Percentiles rank a stretch among this genome's conserved stretches.
phyloP scores from a whole-genome alignment of 1,284 basidiomycete species.

The Pseudomicrostroma phylloplanum region DNA sequence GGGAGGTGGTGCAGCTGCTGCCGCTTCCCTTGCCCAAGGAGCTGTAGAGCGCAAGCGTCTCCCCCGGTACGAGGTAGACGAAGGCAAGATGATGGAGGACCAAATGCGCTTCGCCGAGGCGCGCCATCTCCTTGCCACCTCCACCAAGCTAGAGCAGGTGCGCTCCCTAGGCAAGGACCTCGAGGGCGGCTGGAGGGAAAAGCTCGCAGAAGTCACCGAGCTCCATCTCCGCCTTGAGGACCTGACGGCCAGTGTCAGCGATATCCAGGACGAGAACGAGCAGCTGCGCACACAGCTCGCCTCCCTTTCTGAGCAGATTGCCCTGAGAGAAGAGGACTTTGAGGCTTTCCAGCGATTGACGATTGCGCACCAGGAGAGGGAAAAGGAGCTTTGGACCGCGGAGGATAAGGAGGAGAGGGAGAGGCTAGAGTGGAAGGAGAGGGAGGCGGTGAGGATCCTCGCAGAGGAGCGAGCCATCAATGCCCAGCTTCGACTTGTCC shows the following conservation, averaged over 20 bases:
- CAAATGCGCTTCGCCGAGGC: conserved; percentile 8
- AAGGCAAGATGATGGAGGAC: conserved; percentile 8
- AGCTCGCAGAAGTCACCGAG: conserved; percentile 5
- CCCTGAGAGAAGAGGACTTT: background rate
- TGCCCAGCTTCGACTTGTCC: background rate
- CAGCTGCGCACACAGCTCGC: conserved; percentile 1
- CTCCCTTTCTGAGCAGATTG: conserved; percentile 4
- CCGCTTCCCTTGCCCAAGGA: background rate
- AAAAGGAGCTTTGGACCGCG: background rate
- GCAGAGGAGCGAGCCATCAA: conserved; percentile 4
- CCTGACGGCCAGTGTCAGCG: background rate
- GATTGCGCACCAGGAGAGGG: conserved; percentile 3
- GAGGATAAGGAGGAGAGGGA: background rate
- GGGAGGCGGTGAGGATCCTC: background rate
- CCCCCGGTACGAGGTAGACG: background rate
- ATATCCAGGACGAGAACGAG: conserved; percentile 1
- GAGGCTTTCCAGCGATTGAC: conserved; percentile 6
- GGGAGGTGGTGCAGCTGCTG: background rate
- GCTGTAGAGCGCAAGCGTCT: background rate
- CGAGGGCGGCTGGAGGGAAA: conserved; percentile 2
- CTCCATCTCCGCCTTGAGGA: background rate
- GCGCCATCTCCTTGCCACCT: conserved; percentile 3
- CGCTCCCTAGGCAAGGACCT: conserved; percentile 5
- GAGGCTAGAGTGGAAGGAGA: conserved; percentile 4
- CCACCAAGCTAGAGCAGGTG: background rate